These are phyloP conservation scores for Solanum ossicruentum DNA, from an alignment of 257 asterid species.

Conservation along the genomic window DNA sequence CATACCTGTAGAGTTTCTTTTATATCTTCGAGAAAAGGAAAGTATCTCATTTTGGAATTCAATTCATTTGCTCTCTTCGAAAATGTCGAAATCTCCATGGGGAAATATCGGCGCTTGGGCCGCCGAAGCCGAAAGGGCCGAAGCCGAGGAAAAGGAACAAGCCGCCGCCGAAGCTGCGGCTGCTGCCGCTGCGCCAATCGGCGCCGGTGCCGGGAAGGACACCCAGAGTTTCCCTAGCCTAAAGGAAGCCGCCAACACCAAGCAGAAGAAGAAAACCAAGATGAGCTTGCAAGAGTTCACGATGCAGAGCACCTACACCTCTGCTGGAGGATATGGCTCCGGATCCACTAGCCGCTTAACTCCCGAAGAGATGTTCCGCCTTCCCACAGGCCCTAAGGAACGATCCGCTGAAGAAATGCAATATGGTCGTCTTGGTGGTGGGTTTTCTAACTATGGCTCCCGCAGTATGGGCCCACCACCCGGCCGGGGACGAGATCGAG, in stretches of 20 bases:
- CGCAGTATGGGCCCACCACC: slow-evolving; percentile 19
- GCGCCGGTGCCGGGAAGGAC: slow-evolving; percentile 2
- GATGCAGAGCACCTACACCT: slow-evolving; percentile 23
- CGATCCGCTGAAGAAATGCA: slow-evolving; percentile 70
- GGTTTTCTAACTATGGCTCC: slow-evolving; percentile 51
- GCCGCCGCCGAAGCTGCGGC: slow-evolving; percentile 43
- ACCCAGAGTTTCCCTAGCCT: slow-evolving; percentile 48
- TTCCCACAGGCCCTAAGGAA: slow-evolving; percentile 90
- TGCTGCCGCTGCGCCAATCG: slow-evolving; percentile 6
- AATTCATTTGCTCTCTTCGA: neutral
- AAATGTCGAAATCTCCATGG: slow-evolving; percentile 94
- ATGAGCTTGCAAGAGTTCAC: slow-evolving; percentile 75
- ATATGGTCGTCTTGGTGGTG: slow-evolving; percentile 67
- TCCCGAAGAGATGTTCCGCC: slow-evolving; percentile 58
- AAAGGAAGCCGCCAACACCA: slow-evolving; percentile 42
- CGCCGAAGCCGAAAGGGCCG: slow-evolving; percentile 86
- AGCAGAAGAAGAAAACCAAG: slow-evolving; percentile 75
- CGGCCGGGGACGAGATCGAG: slow-evolving; percentile 25
- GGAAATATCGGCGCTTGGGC: slow-evolving; percentile 93
- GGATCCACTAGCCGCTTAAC: slow-evolving; percentile 35
- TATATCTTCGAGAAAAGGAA: neutral
- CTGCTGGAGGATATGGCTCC: slow-evolving; percentile 1
- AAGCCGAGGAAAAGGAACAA: slow-evolving; percentile 61
- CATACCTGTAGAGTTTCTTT: neutral
- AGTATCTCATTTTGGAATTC: neutral